Evolutionary conservation across 2,329 filamentous ascomycete genomes (phyloP), one percentile per base, ranked within the genome.

Genomic region (Coniella vitis): DNA sequence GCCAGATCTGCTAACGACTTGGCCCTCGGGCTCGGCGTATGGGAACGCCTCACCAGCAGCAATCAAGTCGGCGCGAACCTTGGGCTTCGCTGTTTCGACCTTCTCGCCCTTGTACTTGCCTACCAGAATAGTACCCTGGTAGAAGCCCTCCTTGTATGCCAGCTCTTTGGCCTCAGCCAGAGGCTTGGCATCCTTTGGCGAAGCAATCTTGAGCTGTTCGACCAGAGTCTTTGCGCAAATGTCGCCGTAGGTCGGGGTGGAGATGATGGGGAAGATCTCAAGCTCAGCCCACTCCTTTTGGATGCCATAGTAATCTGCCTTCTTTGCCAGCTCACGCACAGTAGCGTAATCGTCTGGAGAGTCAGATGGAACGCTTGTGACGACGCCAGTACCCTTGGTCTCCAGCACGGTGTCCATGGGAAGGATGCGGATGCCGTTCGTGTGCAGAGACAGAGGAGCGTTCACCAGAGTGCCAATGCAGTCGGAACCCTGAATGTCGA

Each of bases 71-170:
- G 86, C 76, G 55, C 86, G 79, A 40, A 96, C 88, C 63, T 94
- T 86, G 55, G 86, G 83, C 72, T 96, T 96, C 31, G 87, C 90
- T 48, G 80, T 78, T 64, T 93, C 86, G 7, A 98, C 93, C 57
- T 87, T 79, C 68, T 91, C 80, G 45, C 91, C 93, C 65, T 84
- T 86, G 70, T 87, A 95, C 25, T 95, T 87, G 49, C 93, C 93
- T 53, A 88, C 78, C 55, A 90, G 74, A 83, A 98, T 50, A 78
- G 49, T 85, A 57, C 93, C 93, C 70, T 95, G 90, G 73, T 98
- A 98, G 74, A 88, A 97, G 14, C 90, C 93, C 63, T 96, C 90
- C 69, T 93, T 95, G 76, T 98, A 98, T 0, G 93, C 90, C 56
- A 94, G 73, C 58, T 97, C 91, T 71, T 98, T 98, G 39, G 93